Evolutionary conservation across 345 rosid genomes (phyloP).

Genomic region (Linum tenue): DNA sequence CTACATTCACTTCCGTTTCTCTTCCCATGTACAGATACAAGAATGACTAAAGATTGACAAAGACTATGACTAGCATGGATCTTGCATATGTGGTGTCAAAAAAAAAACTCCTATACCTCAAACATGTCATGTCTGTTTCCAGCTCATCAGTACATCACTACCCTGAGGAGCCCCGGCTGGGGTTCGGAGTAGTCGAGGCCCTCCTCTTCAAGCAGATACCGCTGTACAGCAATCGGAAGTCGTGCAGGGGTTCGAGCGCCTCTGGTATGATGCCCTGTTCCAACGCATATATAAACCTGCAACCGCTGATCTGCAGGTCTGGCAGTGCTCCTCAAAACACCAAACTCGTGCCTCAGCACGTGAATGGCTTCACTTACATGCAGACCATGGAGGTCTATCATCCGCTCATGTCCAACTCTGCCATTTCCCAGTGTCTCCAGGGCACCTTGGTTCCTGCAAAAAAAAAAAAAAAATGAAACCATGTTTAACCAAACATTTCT

Average conservation of each 20-base stretch:
- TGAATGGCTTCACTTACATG: conserved; percentile 88
- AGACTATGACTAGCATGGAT: conserved; percentile 15
- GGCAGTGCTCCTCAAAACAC: conserved; percentile 59
- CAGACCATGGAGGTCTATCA: conserved; percentile 96
- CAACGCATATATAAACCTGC: conserved; percentile 86
- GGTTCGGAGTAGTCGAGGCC: conserved; percentile 81
- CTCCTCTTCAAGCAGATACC: conserved; percentile 89
- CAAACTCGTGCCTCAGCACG: conserved; percentile 73
- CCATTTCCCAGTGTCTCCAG: conserved; percentile 44
- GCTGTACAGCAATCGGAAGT: conserved; percentile 86
- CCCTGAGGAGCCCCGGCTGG: conserved; percentile 90
- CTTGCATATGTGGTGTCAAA: conserved; percentile 23
- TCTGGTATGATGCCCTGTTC: conserved; percentile 91
- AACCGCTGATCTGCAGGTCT: conserved; percentile 70
- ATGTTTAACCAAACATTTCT: neutral
- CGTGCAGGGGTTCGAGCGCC: conserved; percentile 88
- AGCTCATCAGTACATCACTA: conserved; percentile 52
- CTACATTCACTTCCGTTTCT: conserved; percentile 39
- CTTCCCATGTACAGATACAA: conserved; percentile 50
- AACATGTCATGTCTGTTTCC: conserved; percentile 11
- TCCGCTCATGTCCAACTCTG: conserved; percentile 64
- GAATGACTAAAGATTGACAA: conserved; percentile 22
- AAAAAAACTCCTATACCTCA: conserved; percentile 26
- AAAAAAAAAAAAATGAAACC: neutral
- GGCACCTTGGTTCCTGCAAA: conserved; percentile 62